Conservation (phyloP, 768 basidiomycete species). For the Melanogaster broomeanus region DNA sequence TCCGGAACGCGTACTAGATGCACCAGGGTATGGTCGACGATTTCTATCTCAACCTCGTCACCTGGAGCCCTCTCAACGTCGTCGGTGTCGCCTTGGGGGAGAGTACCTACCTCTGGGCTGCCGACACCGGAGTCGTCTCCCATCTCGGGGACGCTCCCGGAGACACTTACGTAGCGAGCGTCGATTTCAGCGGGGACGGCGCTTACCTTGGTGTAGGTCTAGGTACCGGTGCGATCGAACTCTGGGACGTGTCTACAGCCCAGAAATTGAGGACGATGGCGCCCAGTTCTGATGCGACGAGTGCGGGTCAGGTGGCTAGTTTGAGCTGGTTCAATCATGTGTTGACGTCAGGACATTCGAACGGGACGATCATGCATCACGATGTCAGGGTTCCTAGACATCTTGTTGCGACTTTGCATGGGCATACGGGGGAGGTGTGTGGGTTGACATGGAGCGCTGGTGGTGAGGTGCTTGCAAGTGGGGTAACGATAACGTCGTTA, state of each 20-base stretch:
- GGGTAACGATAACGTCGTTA: conserved; percentile 99
- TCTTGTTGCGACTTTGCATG: conserved; percentile 86
- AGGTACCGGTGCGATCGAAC: conserved; percentile 83
- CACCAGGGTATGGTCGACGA: conserved; percentile 92
- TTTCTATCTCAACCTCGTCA: conserved; percentile 93
- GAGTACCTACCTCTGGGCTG: conserved; percentile 91
- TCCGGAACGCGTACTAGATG: conserved; percentile 93
- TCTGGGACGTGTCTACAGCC: conserved; percentile 88
- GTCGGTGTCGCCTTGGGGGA: conserved; percentile 90
- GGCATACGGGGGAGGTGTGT: conserved; percentile 92
- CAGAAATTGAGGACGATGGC: conserved; percentile 91
- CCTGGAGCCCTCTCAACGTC: conserved; percentile 85
- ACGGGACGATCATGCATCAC: conserved; percentile 96
- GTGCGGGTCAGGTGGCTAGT: conserved; percentile 69
- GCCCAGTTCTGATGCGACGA: conserved; percentile 22
- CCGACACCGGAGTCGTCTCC: conserved; percentile 83
- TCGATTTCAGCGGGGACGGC: conserved; percentile 81
- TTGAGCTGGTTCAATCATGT: conserved; percentile 89
- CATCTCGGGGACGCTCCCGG: conserved; percentile 76
- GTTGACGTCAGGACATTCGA: conserved; percentile 84
- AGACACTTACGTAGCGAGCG: conserved; percentile 71
- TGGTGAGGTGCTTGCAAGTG: conserved; percentile 89
- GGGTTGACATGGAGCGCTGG: conserved; percentile 88
- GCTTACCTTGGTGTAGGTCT: conserved; percentile 81
- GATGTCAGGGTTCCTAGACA: conserved; percentile 89